Conservation (phyloP, 352 stramenopile species). For the Globisporangium cederbergense region DNA sequence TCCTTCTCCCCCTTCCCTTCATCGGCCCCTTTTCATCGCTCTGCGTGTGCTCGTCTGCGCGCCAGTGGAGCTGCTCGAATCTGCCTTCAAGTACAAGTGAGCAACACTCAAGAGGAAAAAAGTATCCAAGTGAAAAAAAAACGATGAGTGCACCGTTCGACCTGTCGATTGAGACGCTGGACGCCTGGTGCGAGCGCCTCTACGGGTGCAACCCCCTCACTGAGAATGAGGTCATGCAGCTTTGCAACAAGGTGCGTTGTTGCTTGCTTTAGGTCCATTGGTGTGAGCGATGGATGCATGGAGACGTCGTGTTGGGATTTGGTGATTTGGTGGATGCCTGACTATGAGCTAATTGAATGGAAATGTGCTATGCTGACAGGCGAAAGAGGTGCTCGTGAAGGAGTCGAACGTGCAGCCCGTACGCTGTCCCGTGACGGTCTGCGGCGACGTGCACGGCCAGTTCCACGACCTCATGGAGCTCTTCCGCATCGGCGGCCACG, state of each 20-base stretch:
- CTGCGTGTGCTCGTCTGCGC: not conserved
- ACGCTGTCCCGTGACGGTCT: constrained; percentile 96
- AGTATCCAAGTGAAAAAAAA: not conserved
- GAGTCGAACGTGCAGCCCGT: constrained; percentile 98
- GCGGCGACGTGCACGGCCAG: constrained; percentile 64
- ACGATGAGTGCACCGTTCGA: constrained; percentile 65
- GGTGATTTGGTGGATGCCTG: not conserved
- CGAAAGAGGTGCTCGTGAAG: constrained; percentile 95
- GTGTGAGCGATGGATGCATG: not conserved
- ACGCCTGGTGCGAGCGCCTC: constrained; percentile 94
- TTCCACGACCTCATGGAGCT: constrained; percentile 71
- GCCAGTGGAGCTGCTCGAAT: constrained; percentile 5
- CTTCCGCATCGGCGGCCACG: constrained; percentile 82
- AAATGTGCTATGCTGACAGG: constrained; percentile 34
- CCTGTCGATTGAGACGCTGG: constrained; percentile 86
- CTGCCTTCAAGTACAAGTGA: not conserved
- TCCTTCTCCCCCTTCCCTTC: not conserved
- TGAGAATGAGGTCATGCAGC: constrained; percentile 93
- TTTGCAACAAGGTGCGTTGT: constrained; percentile 85
- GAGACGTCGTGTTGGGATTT: not conserved
- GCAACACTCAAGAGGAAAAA: not conserved
- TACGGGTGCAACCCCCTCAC: constrained; percentile 92
- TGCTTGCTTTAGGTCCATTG: not conserved
- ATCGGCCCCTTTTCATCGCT: not conserved
- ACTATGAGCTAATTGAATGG: not conserved